Evolutionary conservation across 148 eudicot species (phyloP), one percentile per base, ranked within the genome.

Genomic region (Dysphania ambrosioides): DNA sequence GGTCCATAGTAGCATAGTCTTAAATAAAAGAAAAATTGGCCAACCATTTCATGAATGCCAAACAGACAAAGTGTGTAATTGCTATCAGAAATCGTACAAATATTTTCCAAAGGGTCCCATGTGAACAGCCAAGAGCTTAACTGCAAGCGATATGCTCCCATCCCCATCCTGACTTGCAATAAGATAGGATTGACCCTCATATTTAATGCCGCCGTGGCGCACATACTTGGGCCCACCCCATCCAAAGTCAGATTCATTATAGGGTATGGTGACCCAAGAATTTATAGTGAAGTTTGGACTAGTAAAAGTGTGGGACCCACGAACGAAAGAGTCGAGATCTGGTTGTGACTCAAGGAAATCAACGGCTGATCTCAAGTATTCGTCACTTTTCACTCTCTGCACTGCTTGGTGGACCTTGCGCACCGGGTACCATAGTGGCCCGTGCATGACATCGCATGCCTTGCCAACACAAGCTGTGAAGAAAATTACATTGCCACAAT

Each of bases 401-500:
- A 78, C 32, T 6, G 85, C 73, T n/a, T 82, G 76, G 5, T 75
- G 76, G 38, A 82, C 75, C 41, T 69, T 68, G 29, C 79, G 71
- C 15, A 81, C 82, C 0, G 79, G 70, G 57, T 78, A 78, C 82
- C 82, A 65, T 30, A 80, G 38, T 26, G 79, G 85, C 19, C 40
- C 78, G 32, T 61, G 53, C 27, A 62, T 57, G 19, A 82, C 57
- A 27, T 78, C 79, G 12, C 82, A 74, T 1, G 82, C 57, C 51
- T 75, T 63, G 4, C 42, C 82, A 9, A 60, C 15, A 5, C 72
- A 73, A 1, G 75, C 68, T 4, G 85, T 44, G 31, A 69, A 74
- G 66, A 82, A 82, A 30, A 82, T 74, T 8, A 75, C 75, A 32
- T 82, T 82, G 26, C 85, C 79, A 56, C 60, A 82, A 53, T 71